These are phyloP conservation scores for Penicillium hordei DNA, from an alignment of 2,329 filamentous ascomycete species.

Conservation along the genomic window DNA sequence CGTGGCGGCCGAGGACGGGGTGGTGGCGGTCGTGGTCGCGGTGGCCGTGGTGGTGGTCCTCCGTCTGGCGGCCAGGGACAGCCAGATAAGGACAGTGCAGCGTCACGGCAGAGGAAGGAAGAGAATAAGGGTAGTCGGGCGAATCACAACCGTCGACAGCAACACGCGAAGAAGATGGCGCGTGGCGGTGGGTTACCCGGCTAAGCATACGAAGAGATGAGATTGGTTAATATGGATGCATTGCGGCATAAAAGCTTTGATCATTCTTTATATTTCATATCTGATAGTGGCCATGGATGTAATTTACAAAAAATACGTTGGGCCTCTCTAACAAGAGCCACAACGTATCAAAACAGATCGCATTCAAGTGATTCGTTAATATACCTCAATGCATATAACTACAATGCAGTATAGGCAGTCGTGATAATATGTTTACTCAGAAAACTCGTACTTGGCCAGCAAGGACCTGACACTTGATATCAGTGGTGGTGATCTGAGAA, in stretches of 20 bases:
- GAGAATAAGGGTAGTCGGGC: slow-evolving; percentile 76
- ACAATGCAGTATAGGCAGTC: slow-evolving; percentile 6
- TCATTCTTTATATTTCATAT: background rate
- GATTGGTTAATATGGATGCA: background rate
- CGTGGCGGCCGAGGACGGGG: slow-evolving; percentile 51
- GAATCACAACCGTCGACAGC: slow-evolving; percentile 82
- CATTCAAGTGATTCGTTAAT: slow-evolving; percentile 16
- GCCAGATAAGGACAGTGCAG: slow-evolving; percentile 68
- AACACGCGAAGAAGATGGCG: slow-evolving; percentile 62
- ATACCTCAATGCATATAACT: background rate
- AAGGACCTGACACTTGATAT: slow-evolving; percentile 5
- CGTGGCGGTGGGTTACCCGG: slow-evolving; percentile 50
- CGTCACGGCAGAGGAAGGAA: slow-evolving; percentile 73
- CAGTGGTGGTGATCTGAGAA: slow-evolving; percentile 35
- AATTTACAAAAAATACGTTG: background rate
- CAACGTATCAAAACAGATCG: slow-evolving; percentile 1
- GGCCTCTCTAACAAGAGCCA: background rate
- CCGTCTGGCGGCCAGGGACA: slow-evolving; percentile 57
- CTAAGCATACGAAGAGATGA: slow-evolving; percentile 9
- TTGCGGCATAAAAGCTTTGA: background rate
- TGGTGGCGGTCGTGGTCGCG: slow-evolving; percentile 54
- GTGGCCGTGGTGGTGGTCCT: slow-evolving; percentile 42
- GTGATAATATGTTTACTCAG: slow-evolving; percentile 2
- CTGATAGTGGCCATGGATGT: background rate
- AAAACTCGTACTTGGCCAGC: slow-evolving; percentile 11